Evolutionary conservation across 2,329 filamentous ascomycete genomes (phyloP).

Genomic region (Biscogniauxia sp.): DNA sequence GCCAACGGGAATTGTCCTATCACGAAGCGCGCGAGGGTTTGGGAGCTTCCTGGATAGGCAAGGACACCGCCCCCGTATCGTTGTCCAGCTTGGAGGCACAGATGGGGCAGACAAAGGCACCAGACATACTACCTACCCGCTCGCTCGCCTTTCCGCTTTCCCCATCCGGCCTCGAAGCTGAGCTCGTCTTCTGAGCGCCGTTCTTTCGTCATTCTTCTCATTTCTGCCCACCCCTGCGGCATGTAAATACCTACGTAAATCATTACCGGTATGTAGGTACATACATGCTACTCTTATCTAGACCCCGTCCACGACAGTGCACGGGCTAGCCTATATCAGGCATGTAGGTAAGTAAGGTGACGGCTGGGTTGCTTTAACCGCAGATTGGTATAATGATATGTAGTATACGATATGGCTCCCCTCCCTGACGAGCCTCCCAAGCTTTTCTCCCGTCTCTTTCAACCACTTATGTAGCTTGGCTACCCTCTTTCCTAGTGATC

Average conservation of each 20-base stretch:
- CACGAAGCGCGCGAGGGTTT: neutral
- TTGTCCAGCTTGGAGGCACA: neutral
- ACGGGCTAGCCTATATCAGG: neutral
- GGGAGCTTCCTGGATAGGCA: slow-evolving; percentile 7
- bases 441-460: slow-evolving; percentile 1
- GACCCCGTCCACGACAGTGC: neutral
- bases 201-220: neutral
- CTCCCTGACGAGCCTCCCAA: neutral
- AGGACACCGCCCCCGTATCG: slow-evolving; percentile 1
- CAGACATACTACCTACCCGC: too few species aligned
- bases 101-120: neutral
- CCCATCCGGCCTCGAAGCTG: neutral
- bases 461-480: neutral
- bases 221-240: neutral
- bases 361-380: neutral
- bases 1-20: neutral
- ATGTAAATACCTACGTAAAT: too few species aligned
- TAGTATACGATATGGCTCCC: neutral
- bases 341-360: neutral
- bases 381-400: neutral
- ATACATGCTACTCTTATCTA: neutral
- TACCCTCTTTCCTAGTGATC: slow-evolving; percentile 4
- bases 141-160: too few species aligned
- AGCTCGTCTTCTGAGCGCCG: neutral
- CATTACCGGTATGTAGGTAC: too few species aligned